Conservation (phyloP, 768 basidiomycete species). For the Sarcodon aspratus region DNA sequence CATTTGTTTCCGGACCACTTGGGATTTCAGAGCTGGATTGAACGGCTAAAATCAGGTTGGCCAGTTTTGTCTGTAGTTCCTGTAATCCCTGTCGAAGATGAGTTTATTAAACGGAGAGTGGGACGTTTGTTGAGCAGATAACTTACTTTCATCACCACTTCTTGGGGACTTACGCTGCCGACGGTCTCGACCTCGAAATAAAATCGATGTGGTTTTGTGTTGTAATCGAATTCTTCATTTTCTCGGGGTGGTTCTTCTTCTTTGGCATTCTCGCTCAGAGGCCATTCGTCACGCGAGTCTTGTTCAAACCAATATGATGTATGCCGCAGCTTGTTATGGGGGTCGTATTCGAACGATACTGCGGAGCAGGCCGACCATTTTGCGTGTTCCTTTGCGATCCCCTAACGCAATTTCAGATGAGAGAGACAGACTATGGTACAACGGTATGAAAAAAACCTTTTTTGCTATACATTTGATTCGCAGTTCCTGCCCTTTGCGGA, state of each 20-base stretch:
- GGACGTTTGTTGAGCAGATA: background rate
- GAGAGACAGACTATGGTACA: background rate
- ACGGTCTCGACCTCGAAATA: conserved; percentile 95
- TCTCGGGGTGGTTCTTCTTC: conserved; percentile 77
- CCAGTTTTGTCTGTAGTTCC: conserved; percentile 72
- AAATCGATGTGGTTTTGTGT: conserved; percentile 80
- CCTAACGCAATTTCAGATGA: conserved; percentile 33
- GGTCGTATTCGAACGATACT: conserved; percentile 95
- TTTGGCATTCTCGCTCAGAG: conserved; percentile 72
- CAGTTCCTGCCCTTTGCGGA: conserved; percentile 90
- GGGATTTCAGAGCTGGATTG: conserved; percentile 41
- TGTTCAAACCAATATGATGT: conserved; percentile 92
- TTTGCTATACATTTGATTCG: conserved; percentile 80
- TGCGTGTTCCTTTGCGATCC: conserved; percentile 95
- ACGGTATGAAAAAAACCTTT: conserved; percentile 45
- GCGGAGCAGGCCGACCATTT: conserved; percentile 98
- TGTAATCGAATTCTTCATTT: conserved; percentile 79
- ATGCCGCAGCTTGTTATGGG: conserved; percentile 93
- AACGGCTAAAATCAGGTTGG: conserved; percentile 65
- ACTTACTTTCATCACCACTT: conserved; percentile 75
- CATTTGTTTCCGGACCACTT: conserved; percentile 25
- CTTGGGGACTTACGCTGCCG: conserved; percentile 80
- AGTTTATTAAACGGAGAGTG: background rate
- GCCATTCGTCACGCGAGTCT: conserved; percentile 82
- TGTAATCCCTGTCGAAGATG: conserved; percentile 47